phyloP scores from a whole-genome alignment of 495 filamentous ascomycete species.

The Parachaetomium inaequale region DNA sequence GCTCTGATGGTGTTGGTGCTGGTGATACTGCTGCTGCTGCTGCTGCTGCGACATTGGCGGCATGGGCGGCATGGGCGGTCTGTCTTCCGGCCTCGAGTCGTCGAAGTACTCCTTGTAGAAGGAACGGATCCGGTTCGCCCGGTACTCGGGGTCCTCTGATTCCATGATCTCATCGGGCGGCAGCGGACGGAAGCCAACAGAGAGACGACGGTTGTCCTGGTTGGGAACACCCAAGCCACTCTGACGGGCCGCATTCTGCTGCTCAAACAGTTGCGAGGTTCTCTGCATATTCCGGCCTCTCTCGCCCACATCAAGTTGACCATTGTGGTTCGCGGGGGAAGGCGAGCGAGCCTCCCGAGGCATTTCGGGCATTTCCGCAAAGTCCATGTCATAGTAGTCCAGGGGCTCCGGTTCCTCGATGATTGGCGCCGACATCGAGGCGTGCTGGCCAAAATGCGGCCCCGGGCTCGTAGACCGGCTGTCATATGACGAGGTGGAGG shows the following conservation, averaged over 20 bases:
- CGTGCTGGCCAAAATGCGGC: conserved; percentile 11
- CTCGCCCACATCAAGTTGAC: conserved; percentile 24
- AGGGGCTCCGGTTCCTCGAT: conserved; percentile 32
- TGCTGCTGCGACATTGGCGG: conserved; percentile 29
- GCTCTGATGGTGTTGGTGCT: conserved; percentile 24
- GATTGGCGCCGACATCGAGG: conserved; percentile 11
- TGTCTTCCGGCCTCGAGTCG: conserved; percentile 57
- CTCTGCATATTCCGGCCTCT: conserved; percentile 37
- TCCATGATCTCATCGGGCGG: conserved; percentile 67
- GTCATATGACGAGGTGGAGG: conserved; percentile 17
- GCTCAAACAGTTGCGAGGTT: conserved; percentile 35
- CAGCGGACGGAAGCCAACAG: conserved; percentile 87
- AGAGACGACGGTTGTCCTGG: conserved; percentile 68
- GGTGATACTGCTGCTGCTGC: conserved; percentile 30
- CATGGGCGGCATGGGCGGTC: conserved; percentile 39
- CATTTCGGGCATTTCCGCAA: conserved; percentile 17
- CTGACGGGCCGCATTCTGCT: conserved; percentile 32
- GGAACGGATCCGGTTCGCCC: conserved; percentile 93
- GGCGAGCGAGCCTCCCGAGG: conserved; percentile 15
- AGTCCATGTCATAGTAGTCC: conserved; percentile 30
- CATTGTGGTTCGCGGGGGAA: conserved; percentile 9
- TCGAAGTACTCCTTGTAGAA: conserved; percentile 99
- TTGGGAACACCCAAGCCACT: conserved; percentile 52
- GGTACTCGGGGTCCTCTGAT: conserved; percentile 86
- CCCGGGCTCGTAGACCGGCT: conserved; percentile 16